Evolutionary conservation across 2,329 filamentous ascomycete species (phyloP).

Genomic region (Biscogniauxia sp.): DNA sequence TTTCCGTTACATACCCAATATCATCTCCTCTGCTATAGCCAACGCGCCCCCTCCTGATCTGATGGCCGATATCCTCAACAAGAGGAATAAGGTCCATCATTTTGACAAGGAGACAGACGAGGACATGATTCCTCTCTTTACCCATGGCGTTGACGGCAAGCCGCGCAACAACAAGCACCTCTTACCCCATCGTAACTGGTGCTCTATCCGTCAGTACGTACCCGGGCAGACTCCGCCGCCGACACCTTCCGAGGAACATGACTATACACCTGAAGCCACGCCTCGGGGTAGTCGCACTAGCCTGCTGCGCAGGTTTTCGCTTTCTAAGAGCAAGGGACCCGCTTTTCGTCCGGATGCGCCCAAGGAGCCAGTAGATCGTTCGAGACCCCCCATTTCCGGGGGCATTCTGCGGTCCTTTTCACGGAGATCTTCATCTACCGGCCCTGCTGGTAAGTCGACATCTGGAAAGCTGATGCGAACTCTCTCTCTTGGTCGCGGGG

Average conservation of each 20-base stretch:
- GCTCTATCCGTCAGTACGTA: slow-evolving; percentile 80
- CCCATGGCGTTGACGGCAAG: slow-evolving; percentile 84
- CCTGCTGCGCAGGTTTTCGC: slow-evolving; percentile 42
- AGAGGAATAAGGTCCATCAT: slow-evolving; percentile 78
- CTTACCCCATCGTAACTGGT: slow-evolving; percentile 91
- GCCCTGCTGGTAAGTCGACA: slow-evolving; percentile 35
- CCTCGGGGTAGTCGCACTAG: slow-evolving; percentile 36
- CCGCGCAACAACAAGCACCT: slow-evolving; percentile 87
- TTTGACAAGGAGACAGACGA: slow-evolving; percentile 81
- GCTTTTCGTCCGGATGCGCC: slow-evolving; percentile 37
- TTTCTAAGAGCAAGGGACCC: slow-evolving; percentile 41
- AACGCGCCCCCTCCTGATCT: slow-evolving; percentile 86
- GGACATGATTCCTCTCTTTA: slow-evolving; percentile 93
- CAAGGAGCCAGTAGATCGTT: slow-evolving; percentile 37
- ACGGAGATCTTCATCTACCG: slow-evolving; percentile 36
- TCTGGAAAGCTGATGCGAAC: slow-evolving; percentile 51
- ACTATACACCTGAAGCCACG: slow-evolving; percentile 37
- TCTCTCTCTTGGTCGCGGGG: slow-evolving; percentile 58
- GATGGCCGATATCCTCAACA: slow-evolving; percentile 89
- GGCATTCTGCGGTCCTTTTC: slow-evolving; percentile 47
- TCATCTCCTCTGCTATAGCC: slow-evolving; percentile 91
- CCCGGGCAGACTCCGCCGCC: slow-evolving; percentile 73
- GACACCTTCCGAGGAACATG: slow-evolving; percentile 57
- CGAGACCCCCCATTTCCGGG: slow-evolving; percentile 50
- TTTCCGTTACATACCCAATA: slow-evolving; percentile 94